Evolutionary conservation across 2,329 filamentous ascomycete genomes (phyloP).

Genomic region (Claviceps africana): DNA sequence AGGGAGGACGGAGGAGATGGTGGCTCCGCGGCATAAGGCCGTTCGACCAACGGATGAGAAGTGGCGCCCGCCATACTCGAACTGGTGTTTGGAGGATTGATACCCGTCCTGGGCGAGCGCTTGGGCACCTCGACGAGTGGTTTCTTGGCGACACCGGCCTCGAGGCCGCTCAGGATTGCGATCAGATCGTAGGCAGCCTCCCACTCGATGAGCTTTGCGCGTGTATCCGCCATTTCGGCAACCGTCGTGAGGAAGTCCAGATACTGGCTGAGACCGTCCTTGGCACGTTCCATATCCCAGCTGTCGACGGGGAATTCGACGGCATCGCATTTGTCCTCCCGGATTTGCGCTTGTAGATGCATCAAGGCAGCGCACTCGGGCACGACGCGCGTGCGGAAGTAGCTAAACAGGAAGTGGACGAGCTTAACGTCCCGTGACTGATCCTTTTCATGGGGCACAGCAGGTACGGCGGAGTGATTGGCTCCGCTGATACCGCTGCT

Average conservation of each 20-base stretch:
- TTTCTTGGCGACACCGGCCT: slow-evolving; percentile 76
- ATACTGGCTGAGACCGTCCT: slow-evolving; percentile 87
- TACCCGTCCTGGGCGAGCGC: slow-evolving; percentile 11
- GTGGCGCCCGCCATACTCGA: slow-evolving; percentile 6
- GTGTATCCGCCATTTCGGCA: slow-evolving; percentile 71
- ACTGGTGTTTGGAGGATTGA: slow-evolving; percentile 19
- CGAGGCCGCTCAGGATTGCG: slow-evolving; percentile 72
- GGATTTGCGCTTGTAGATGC: slow-evolving; percentile 82
- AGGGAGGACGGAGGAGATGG: slow-evolving; percentile 23
- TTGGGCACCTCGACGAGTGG: slow-evolving; percentile 39
- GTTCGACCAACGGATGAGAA: slow-evolving; percentile 37
- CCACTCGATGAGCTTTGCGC: slow-evolving; percentile 78
- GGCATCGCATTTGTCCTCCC: slow-evolving; percentile 57
- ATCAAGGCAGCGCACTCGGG: slow-evolving; percentile 92
- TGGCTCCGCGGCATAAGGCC: slow-evolving; percentile 39
- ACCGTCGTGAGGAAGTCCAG: slow-evolving; percentile 86
- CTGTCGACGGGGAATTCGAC: slow-evolving; percentile 87
- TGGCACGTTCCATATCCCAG: slow-evolving; percentile 96
- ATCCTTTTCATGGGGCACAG: slow-evolving; percentile 28
- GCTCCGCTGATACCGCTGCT: slow-evolving; percentile 17
- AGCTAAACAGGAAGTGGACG: slow-evolving; percentile 82
- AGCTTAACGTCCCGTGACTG: slow-evolving; percentile 43
- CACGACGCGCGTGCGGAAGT: slow-evolving; percentile 83
- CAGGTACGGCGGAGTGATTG: slow-evolving; percentile 19
- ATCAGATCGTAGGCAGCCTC: slow-evolving; percentile 82